Base-by-base conservation (phyloP, 2,329 filamentous ascomycete species). In the Aspergillus bombycis region DNA sequence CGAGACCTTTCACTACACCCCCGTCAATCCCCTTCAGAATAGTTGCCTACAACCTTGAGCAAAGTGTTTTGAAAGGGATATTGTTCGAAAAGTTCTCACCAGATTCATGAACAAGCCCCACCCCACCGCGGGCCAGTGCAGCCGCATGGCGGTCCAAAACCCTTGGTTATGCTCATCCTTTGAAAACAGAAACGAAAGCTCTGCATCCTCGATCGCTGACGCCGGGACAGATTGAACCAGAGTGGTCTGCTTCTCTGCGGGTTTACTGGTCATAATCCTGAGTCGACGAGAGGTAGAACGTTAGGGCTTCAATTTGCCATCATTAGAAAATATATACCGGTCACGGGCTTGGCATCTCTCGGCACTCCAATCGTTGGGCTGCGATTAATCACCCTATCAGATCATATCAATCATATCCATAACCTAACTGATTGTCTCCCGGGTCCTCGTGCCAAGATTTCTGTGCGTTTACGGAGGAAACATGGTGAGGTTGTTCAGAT, bases 41-140 rank as follows among this genome's bases (percentile, higher is more conserved):
- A 12, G 66, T 69, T 7, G 70, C 68, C 64, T 69, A 36, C 14
- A 14, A 16, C 4, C 8, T 16, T 55, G 1, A 55, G 52, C 12
- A 34, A 10, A 12, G 8, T 46, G 38, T 28, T 34, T 3, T 28
- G 14, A n/a, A 34, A 3, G 30, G 1, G 4, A 19, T 32, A 1
- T 11, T n/a, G 10, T 52, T 11, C 0, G 21, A 38, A 38, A 38
- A 30, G 12, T 1, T 30, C 41, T 45, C 64, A 71, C 70, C 58
- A 73, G 45, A 41, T 74, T 74, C 65, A 74, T 72, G 54, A 74
- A 72, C 52, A 70, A 46, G 2, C 67, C 70, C 72, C 72, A 74
- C 28, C 62, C 63, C 43, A 73, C 57, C 19, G 70, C 69, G 4
- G 72, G 71, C 68, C 69, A 73, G 62, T 74, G 64, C 34, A 62